Evolutionary conservation across 2,329 filamentous ascomycete species (phyloP).

Genomic region (Juglanconis oblonga): DNA sequence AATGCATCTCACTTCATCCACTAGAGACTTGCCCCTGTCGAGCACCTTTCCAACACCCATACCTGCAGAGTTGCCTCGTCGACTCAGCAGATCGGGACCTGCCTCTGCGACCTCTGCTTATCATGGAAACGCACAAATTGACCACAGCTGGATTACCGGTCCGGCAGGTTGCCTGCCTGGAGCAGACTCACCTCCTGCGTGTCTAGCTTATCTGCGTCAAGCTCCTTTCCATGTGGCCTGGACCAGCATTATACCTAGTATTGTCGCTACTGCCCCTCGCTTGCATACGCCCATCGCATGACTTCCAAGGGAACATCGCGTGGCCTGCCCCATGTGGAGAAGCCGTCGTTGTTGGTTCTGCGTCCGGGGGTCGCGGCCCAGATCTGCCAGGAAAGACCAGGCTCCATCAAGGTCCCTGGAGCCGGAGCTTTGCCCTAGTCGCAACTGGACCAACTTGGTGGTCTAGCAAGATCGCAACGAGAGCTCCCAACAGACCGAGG

Average conservation of each 20-base stretch:
- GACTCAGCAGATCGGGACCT: neutral
- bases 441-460: neutral
- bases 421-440: neutral
- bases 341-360: neutral
- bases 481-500: neutral
- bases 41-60: neutral
- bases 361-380: neutral
- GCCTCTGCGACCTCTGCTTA: neutral
- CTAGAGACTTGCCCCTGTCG: neutral
- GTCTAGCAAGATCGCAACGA: neutral
- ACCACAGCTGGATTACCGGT: neutral
- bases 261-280: neutral
- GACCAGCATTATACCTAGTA: too few species aligned
- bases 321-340: neutral
- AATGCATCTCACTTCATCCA: neutral
- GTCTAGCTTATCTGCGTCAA: neutral
- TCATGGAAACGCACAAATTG: too few species aligned
- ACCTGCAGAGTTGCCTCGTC: neutral
- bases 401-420: too few species aligned
- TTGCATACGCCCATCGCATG: constrained; percentile 1
- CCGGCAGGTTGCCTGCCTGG: neutral
- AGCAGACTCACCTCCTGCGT: neutral
- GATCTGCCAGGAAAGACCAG: neutral
- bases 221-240: neutral
- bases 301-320: neutral